phyloP scores from a whole-genome alignment of 441 rosid genomes.

The Flueggea neowawraea region DNA sequence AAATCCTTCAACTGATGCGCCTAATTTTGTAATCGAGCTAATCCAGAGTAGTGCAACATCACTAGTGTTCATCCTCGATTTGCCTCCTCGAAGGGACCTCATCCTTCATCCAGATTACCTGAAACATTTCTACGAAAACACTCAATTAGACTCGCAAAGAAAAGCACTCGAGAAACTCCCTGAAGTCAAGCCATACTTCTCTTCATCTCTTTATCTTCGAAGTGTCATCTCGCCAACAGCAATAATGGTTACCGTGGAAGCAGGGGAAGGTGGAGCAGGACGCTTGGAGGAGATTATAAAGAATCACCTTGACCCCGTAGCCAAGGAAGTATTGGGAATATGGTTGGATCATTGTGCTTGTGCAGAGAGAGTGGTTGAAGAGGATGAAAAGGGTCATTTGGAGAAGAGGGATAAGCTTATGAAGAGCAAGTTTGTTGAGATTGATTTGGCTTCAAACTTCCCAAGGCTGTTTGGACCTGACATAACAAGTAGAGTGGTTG shows the following conservation, averaged over 20 bases:
- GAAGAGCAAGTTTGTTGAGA: constrained; percentile 63
- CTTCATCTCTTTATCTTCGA: constrained; percentile 68
- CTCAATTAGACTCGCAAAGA: constrained; percentile 53
- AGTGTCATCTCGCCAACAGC: constrained; percentile 59
- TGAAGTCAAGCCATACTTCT: constrained; percentile 48
- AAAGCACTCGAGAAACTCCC: constrained; percentile 50
- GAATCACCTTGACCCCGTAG: constrained; percentile 43
- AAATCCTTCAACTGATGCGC: constrained; percentile 71
- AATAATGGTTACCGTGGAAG: constrained; percentile 42
- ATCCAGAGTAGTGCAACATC: constrained; percentile 63
- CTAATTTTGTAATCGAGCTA: constrained; percentile 69
- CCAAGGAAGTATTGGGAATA: constrained; percentile 47
- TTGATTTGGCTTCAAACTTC: constrained; percentile 65
- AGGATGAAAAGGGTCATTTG: constrained; percentile 40
- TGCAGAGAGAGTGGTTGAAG: constrained; percentile 37
- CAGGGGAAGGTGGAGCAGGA: constrained; percentile 25
- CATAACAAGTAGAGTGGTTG: constrained; percentile 44
- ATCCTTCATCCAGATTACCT: constrained; percentile 66
- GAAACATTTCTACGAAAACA: constrained; percentile 57
- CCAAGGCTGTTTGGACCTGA: constrained; percentile 76
- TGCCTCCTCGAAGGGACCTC: constrained; percentile 79
- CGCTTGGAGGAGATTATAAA: constrained; percentile 56
- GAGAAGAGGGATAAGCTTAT: constrained; percentile 50
- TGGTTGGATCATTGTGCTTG: constrained; percentile 66
- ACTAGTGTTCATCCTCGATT: constrained; percentile 64